Evolutionary conservation across 2,329 filamentous ascomycete genomes (phyloP).

Genomic region (Arachnomyces sp.): DNA sequence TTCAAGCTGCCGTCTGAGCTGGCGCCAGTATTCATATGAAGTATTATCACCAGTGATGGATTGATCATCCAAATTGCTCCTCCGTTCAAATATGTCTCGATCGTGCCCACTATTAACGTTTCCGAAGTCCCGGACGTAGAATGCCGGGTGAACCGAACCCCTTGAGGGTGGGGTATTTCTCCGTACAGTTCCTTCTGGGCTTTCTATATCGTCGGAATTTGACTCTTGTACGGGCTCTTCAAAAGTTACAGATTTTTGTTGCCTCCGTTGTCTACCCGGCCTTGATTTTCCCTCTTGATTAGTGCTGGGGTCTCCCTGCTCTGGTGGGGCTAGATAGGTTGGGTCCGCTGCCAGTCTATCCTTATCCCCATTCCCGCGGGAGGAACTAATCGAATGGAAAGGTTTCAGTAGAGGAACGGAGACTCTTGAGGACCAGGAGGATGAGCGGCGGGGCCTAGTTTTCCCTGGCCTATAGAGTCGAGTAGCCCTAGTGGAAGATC

Average conservation of each 20-base stretch:
- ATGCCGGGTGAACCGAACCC: too few relatives aligned
- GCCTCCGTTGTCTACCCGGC: neutral
- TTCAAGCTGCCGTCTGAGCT: slow-evolving; percentile 5
- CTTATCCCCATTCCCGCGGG: neutral
- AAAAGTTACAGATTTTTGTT: slow-evolving; percentile 11
- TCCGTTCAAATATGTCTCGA: too few relatives aligned
- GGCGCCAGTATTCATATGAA: slow-evolving; percentile 1
- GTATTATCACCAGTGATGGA: too few relatives aligned
- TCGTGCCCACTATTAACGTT: too few relatives aligned
- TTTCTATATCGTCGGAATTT: slow-evolving; percentile 3
- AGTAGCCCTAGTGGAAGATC: slow-evolving; percentile 7
- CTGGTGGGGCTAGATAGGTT: too few relatives aligned
- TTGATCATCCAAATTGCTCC: too few relatives aligned
- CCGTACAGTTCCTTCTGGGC: slow-evolving; percentile 12
- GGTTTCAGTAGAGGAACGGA: slow-evolving; percentile 4
- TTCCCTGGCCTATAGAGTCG: slow-evolving; percentile 4
- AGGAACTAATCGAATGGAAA: neutral
- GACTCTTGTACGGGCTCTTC: slow-evolving; percentile 6
- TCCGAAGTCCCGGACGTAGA: too few relatives aligned
- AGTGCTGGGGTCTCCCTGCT: too few relatives aligned
- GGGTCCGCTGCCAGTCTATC: slow-evolving; percentile 1
- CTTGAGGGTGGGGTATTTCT: slow-evolving; percentile 2
- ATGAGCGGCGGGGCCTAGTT: slow-evolving; percentile 5
- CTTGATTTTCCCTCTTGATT: neutral
- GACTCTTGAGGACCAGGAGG: slow-evolving; percentile 12